phyloP scores from a whole-genome alignment of 2,329 filamentous ascomycete genomes.

The Dothideomycetes sp. region DNA sequence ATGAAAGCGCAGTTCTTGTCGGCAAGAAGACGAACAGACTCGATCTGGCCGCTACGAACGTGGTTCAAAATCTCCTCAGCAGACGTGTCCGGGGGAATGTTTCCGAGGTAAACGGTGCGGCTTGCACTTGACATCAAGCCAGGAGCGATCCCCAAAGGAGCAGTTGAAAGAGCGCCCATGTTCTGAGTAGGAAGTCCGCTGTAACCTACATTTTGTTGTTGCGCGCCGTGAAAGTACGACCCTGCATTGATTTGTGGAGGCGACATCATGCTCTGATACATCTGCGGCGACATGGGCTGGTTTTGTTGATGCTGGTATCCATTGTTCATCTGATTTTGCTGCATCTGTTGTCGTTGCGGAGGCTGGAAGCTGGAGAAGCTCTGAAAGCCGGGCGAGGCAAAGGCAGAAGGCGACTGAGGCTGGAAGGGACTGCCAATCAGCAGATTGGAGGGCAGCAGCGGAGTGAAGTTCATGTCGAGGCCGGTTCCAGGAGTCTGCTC shows the following conservation, averaged over 20 bases:
- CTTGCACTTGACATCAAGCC: conserved; percentile 81
- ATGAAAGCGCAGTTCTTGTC: conserved; percentile 99
- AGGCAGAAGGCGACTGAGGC: conserved; percentile 81
- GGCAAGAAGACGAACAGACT: conserved; percentile 90
- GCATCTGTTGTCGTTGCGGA: conserved; percentile 40
- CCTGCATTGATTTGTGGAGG: conserved; percentile 72
- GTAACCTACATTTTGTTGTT: conserved; percentile 75
- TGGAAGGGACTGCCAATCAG: conserved; percentile 95
- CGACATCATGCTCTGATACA: conserved; percentile 77
- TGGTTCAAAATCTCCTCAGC: conserved; percentile 95
- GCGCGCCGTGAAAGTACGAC: conserved; percentile 68
- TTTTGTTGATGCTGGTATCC: conserved; percentile 60
- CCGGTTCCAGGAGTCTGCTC: conserved; percentile 78
- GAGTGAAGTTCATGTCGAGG: conserved; percentile 98
- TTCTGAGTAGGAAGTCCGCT: conserved; percentile 48
- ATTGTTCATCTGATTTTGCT: conserved; percentile 52
- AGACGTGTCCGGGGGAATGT: conserved; percentile 94
- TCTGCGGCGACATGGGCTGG: conserved; percentile 57
- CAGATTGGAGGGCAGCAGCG: conserved; percentile 85
- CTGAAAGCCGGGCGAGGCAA: conserved; percentile 85
- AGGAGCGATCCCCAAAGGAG: conserved; percentile 65
- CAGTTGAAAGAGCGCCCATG: conserved; percentile 47
- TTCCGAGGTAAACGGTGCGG: conserved; percentile 92
- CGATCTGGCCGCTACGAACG: conserved; percentile 93
- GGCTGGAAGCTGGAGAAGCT: conserved; percentile 66